Conservation (phyloP, 202 grass and related monocot species). For the Zoysia matrella region DNA sequence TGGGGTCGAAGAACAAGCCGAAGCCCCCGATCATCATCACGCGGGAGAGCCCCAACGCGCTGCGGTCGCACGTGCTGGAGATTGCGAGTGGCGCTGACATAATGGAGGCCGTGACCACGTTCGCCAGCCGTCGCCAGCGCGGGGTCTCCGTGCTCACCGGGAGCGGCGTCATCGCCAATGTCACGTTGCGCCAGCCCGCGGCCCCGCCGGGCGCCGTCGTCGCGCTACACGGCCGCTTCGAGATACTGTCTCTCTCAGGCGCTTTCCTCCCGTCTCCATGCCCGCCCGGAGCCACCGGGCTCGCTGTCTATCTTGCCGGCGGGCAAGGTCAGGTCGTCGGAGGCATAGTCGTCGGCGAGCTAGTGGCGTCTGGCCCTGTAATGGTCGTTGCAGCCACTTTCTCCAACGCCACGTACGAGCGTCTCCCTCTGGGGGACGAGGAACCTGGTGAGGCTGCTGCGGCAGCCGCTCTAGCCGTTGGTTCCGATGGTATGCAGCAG, state of each 20-base stretch:
- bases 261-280: slow-evolving; percentile 73
- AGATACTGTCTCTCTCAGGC: slow-evolving; percentile 79
- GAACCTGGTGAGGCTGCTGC: background rate
- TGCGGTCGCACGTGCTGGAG: slow-evolving; percentile 74
- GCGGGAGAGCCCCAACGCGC: slow-evolving; percentile 71
- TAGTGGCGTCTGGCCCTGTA: background rate
- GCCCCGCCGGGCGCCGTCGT: slow-evolving; percentile 59
- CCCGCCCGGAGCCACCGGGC: slow-evolving; percentile 60
- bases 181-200: slow-evolving; percentile 69
- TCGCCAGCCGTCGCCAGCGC: slow-evolving; percentile 62
- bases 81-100: slow-evolving; percentile 70
- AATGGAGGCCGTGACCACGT: slow-evolving; percentile 61
- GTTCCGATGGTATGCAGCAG: background rate
- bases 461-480: background rate
- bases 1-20: slow-evolving; percentile 82
- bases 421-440: background rate
- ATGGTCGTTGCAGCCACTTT: background rate
- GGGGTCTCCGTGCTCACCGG: slow-evolving; percentile 78
- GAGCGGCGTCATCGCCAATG: slow-evolving; percentile 68
- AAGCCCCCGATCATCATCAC: slow-evolving; percentile 82
- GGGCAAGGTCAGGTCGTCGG: background rate
- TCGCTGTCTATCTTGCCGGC: slow-evolving; percentile 58
- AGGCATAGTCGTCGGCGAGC: background rate
- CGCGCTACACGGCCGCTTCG: slow-evolving; percentile 78
- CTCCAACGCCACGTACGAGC: slow-evolving; percentile 10